These are phyloP conservation scores for Silene noctiflora DNA, from an alignment of 179 eudicot genomes.

Conservation along the genomic window DNA sequence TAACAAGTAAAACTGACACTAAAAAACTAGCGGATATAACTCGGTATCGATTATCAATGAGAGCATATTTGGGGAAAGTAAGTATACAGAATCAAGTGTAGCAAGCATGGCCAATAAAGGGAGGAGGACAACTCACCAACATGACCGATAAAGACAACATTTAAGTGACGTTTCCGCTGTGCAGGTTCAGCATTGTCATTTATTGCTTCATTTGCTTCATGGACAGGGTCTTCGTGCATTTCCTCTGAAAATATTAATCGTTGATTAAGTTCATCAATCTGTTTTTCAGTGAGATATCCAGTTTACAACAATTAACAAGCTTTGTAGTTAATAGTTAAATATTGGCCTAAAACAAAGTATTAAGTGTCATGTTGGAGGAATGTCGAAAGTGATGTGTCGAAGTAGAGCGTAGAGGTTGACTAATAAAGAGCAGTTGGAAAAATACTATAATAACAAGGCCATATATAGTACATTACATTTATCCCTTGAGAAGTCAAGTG, in stretches of 20 bases:
- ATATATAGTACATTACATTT: neutral
- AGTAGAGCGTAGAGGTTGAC: neutral
- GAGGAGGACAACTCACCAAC: constrained; percentile 61
- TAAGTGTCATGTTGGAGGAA: neutral
- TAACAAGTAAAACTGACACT: neutral
- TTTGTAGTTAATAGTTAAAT: neutral
- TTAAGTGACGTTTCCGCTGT: constrained; percentile 71
- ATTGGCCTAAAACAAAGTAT: neutral
- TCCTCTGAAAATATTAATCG: constrained; percentile 31
- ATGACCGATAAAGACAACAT: constrained; percentile 96
- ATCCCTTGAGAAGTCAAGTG: neutral
- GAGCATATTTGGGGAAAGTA: neutral
- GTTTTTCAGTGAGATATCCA: neutral
- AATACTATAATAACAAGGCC: neutral
- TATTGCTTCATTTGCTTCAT: constrained; percentile 36
- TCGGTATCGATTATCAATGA: neutral
- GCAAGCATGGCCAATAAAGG: neutral
- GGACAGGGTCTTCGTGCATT: constrained; percentile 33
- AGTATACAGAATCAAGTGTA: neutral
- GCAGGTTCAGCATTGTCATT: constrained; percentile 33
- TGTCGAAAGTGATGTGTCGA: neutral
- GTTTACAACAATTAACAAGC: neutral
- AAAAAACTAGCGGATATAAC: neutral
- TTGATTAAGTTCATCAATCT: constrained; percentile 1
- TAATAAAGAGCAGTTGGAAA: neutral